Base-by-base conservation (phyloP, 1,139 yeast genomes). In the Yamadazyma diddensiae region DNA sequence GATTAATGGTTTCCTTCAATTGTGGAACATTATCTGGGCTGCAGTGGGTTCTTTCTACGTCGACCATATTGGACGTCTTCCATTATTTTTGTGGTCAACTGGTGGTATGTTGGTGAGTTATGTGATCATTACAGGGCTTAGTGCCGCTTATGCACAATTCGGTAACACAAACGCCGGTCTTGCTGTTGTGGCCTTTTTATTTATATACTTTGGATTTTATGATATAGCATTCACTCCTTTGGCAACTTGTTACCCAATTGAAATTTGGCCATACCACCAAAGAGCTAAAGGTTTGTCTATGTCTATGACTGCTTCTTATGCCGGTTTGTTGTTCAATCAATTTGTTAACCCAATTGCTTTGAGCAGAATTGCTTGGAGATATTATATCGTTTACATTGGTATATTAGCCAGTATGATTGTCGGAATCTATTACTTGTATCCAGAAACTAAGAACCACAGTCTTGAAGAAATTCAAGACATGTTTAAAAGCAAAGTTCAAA, bases 131-230 rank as follows among this genome's bases (percentile, higher is more conserved):
- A 53, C 38, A 3, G 38, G 34, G 4, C 30, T 31, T 17, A 27
- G 33, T 11, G 38, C 38, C 6, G 26, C 26, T 8, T 35, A 27
- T 24, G 38, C 33, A 5, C 26, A 35, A 16, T 23, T 12, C 36
- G 45, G 51, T 14, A 43, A 53, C 3, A 51, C 49, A 12, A 43
- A 53, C 2, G 77, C 75, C 24, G 79, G 79, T 9, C 57, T 56
- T 26, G 70, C 73, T 2, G 79, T 79, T 4, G 59, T 68, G 30
- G 76, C 68, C 0, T 55, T 72, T 48, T 58, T 74, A 35, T 69
- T 69, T 43, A 57, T 70, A 24, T 70, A 72, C 70, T 65, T 72
- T 7, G 46, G 67, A 30, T 59, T 59, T 32, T 70, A 66, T 39
- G 72, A 70, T 12, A 43, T 55, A 17, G 59, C 71, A 6, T 68